Percentiles rank a stretch among this genome's conserved stretches.
Conservation (phyloP, 176 grass and related monocot genomes). For the Leersia perrieri region DNA sequence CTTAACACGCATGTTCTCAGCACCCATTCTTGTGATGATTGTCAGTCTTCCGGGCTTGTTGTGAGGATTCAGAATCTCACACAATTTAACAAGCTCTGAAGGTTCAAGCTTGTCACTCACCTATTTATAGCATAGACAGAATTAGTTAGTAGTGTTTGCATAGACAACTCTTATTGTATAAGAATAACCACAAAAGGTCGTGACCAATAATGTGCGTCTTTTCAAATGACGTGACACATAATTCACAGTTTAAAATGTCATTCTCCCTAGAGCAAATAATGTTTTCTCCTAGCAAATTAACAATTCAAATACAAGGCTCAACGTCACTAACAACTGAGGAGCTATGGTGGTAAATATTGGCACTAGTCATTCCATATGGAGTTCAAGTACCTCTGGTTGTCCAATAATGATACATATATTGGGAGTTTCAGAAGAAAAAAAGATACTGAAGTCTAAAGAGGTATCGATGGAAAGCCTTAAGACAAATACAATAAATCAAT, state of each 20-base stretch:
- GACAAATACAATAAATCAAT: background rate
- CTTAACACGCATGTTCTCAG: slow-evolving; percentile 51
- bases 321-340: background rate
- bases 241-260: background rate
- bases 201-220: background rate
- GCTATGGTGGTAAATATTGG: background rate
- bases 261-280: background rate
- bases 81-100: slow-evolving; percentile 49
- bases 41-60: slow-evolving; percentile 57
- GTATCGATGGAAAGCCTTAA: background rate
- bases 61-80: slow-evolving; percentile 59
- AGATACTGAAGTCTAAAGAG: background rate
- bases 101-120: slow-evolving; percentile 64
- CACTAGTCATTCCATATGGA: background rate
- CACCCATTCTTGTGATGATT: slow-evolving; percentile 61
- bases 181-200: background rate
- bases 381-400: background rate
- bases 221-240: background rate
- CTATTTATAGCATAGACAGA: slow-evolving; percentile 23
- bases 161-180: background rate
- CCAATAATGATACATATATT: background rate
- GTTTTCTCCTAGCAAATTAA: background rate
- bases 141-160: background rate
- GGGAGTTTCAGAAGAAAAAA: background rate
- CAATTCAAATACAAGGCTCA: background rate